Evolutionary conservation across 805 yeast species (phyloP).

Genomic region (Myxozyma sirexii): DNA sequence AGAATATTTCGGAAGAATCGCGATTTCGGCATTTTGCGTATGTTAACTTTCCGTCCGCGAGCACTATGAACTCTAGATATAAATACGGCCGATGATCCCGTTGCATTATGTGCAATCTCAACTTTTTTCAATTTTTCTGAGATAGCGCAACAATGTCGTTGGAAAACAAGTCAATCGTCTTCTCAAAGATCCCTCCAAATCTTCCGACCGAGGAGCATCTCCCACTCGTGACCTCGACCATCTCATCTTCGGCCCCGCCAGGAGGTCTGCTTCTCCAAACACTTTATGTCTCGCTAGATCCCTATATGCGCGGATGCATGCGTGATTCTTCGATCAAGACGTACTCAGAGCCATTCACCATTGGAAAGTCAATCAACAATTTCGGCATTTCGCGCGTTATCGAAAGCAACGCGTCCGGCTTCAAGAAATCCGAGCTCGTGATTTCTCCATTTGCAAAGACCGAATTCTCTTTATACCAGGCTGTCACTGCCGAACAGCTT

Average conservation of each 20-base stretch:
- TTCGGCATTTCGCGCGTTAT: constrained; percentile 55
- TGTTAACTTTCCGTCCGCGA: too few species aligned
- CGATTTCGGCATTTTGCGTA: too few species aligned
- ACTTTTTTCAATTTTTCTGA: too few species aligned
- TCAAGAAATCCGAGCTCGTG: constrained; percentile 50
- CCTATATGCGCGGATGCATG: constrained; percentile 65
- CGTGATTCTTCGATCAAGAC: constrained; percentile 38
- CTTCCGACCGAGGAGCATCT: constrained; percentile 12
- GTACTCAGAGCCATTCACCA: constrained; percentile 19
- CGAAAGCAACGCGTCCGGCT: constrained; percentile 49
- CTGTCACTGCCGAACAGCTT: not conserved
- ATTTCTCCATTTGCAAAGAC: not conserved
- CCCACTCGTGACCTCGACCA: not conserved
- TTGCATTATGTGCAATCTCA: too few species aligned
- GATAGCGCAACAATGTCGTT: too few species aligned
- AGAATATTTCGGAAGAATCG: too few species aligned
- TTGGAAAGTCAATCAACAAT: constrained; percentile 40
- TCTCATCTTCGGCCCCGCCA: constrained; percentile 12
- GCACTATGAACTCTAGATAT: too few species aligned
- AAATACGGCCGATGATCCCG: too few species aligned
- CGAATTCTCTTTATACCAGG: constrained; percentile 1
- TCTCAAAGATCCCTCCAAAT: not conserved
- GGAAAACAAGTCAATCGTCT: not conserved
- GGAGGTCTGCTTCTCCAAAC: constrained; percentile 52
- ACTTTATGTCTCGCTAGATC: constrained; percentile 58